These are phyloP conservation scores for Penicillium psychrosexuale DNA, from an alignment of 2,329 filamentous ascomycete genomes.

Conservation along the genomic window DNA sequence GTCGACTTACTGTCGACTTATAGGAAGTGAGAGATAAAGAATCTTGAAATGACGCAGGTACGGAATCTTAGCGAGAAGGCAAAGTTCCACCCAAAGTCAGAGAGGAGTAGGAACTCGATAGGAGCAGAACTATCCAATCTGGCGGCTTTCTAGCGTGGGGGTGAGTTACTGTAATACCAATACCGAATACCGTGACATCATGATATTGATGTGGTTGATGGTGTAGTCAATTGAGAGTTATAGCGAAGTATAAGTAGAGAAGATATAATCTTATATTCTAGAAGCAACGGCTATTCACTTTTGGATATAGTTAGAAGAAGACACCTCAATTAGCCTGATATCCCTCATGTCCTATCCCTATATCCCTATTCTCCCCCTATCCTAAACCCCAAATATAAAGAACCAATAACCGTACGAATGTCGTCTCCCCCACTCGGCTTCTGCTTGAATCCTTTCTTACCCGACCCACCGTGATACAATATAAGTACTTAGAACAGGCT, in stretches of 20 bases:
- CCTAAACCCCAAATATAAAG: neutral
- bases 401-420: neutral
- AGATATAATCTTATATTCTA: neutral
- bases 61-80: neutral
- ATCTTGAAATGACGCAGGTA: neutral
- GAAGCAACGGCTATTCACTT: neutral
- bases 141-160: constrained; percentile 7
- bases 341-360: neutral
- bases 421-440: constrained; percentile 27
- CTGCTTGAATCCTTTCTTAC: constrained; percentile 21
- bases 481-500: constrained; percentile 28
- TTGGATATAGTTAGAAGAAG: neutral
- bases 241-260: neutral
- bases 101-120: no score
- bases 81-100: neutral
- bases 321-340: neutral
- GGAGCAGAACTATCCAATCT: neutral
- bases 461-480: constrained; percentile 26
- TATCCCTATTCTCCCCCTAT: no score
- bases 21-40: neutral
- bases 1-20: no score
- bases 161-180: neutral
- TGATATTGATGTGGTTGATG: neutral
- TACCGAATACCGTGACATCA: constrained; percentile 8
- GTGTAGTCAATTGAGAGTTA: neutral